phyloP scores from a whole-genome alignment of 495 filamentous ascomycete species.

The Delitschia confertaspora region DNA sequence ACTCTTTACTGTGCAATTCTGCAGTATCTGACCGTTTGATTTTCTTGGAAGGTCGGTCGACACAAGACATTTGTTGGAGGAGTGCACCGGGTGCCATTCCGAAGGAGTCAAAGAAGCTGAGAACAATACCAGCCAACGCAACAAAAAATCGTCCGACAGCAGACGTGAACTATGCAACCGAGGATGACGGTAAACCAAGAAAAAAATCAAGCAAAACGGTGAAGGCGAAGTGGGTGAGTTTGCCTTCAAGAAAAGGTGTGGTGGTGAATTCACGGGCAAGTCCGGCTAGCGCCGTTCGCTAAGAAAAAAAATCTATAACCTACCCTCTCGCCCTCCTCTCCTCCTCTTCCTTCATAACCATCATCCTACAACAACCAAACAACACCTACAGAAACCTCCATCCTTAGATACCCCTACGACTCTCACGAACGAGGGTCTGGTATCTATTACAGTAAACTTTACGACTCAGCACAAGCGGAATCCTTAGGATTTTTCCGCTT shows the following conservation, averaged over 20 bases:
- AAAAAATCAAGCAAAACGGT: background rate
- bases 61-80: conserved; percentile 1
- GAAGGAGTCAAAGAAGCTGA: conserved; percentile 1
- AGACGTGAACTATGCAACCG: no score
- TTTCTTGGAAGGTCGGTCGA: conserved; percentile 28
- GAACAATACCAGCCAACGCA: no score
- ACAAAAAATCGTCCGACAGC: no score
- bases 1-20: background rate
- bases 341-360: conserved; percentile 6
- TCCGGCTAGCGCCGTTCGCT: conserved; percentile 10
- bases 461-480: conserved; percentile 28
- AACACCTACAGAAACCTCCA: conserved; percentile 7
- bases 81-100: conserved; percentile 19
- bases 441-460: conserved; percentile 30
- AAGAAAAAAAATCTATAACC: conserved; percentile 10
- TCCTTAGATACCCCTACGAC: conserved; percentile 31
- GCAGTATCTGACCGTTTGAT: conserved; percentile 20
- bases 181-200: background rate
- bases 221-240: background rate
- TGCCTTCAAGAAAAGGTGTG: background rate
- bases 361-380: conserved; percentile 22
- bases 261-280: background rate
- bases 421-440: conserved; percentile 33
- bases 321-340: conserved; percentile 2
- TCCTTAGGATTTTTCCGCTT: conserved; percentile 32